Evolutionary conservation across 805 yeast species (phyloP).

Genomic region (Candida tibetensis): DNA sequence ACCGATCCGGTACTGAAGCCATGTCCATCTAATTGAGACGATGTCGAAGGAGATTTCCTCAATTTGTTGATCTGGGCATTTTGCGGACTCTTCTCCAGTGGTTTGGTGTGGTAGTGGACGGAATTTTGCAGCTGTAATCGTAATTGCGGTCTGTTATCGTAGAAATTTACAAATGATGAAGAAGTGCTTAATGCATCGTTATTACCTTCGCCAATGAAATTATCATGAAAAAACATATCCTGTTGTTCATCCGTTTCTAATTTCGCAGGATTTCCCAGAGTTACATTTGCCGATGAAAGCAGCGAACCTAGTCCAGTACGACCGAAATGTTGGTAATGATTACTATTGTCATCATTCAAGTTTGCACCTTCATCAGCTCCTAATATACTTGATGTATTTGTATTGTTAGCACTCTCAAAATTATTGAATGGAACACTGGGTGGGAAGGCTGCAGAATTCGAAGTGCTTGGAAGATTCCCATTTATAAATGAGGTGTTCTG

Average conservation of each 20-base stretch:
- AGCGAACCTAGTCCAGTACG: constrained; percentile 12
- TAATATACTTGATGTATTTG: constrained; percentile 2
- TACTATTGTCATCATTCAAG: constrained; percentile 4
- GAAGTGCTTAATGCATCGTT: constrained; percentile 6
- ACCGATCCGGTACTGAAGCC: neutral
- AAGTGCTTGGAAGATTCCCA: constrained; percentile 13
- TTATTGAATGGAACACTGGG: constrained; percentile 8
- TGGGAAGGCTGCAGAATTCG: constrained; percentile 16
- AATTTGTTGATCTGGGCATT: neutral
- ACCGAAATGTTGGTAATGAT: constrained; percentile 12
- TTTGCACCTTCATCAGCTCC: constrained; percentile 3
- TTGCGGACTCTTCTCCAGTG: neutral
- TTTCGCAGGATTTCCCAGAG: neutral
- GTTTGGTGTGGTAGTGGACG: neutral
- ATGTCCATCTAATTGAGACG: neutral
- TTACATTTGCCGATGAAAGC: constrained; percentile 2
- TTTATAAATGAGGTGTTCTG: constrained; percentile 9
- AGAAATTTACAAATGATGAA: constrained; percentile 8
- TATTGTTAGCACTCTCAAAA: constrained; percentile 2
- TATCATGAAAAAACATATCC: constrained; percentile 6
- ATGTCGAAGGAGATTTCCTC: neutral
- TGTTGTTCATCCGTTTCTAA: constrained; percentile 4
- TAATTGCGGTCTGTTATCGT: constrained; percentile 1
- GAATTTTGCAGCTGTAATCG: neutral
- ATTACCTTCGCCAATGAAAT: constrained; percentile 2